A percentile compares a stretch with the other conserved stretches of the same genome.
Evolutionary conservation across 1,284 basidiomycete genomes (phyloP).

Genomic region (Thelephora terrestris): DNA sequence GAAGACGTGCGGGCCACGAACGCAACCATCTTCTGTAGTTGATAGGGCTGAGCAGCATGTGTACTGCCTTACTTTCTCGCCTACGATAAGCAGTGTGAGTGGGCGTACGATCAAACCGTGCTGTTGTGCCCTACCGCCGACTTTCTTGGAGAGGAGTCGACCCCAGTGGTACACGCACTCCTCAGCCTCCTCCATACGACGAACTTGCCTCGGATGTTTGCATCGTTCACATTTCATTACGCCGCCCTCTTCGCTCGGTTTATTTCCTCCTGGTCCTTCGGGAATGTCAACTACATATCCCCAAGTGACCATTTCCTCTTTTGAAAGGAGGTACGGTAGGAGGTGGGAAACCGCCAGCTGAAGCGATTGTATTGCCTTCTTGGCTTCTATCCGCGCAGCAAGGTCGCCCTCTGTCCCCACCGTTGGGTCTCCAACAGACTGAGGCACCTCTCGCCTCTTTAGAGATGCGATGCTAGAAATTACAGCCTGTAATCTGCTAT

Average conservation of each 20-base stretch:
- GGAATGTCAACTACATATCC: slow-evolving; percentile 69
- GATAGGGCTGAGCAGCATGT: slow-evolving; percentile 57
- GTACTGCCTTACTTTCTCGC: slow-evolving; percentile 54
- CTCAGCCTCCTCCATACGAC: slow-evolving; percentile 42
- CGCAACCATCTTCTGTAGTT: slow-evolving; percentile 51
- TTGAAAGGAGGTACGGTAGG: slow-evolving; percentile 46
- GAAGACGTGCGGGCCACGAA: slow-evolving; percentile 65
- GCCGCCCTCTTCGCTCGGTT: slow-evolving; percentile 60
- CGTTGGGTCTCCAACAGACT: slow-evolving; percentile 54
- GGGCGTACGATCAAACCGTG: slow-evolving; percentile 3
- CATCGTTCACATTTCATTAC: slow-evolving; percentile 74
- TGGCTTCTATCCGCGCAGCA: slow-evolving; percentile 43
- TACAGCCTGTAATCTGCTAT: slow-evolving; percentile 40
- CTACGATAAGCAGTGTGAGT: slow-evolving; percentile 25
- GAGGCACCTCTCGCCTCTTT: slow-evolving; percentile 62
- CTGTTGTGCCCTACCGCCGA: slow-evolving; percentile 41
- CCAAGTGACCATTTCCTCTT: slow-evolving; percentile 53
- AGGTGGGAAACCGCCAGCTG: slow-evolving; percentile 46
- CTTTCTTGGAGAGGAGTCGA: slow-evolving; percentile 42
- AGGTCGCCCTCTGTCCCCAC: slow-evolving; percentile 74
- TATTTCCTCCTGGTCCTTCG: slow-evolving; percentile 43
- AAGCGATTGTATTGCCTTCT: slow-evolving; percentile 46
- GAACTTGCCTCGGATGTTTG: slow-evolving; percentile 55
- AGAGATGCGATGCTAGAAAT: slow-evolving; percentile 64
- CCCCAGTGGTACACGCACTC: slow-evolving; percentile 84